These are phyloP conservation scores for Podospora pseudocomata DNA, from an alignment of 495 filamentous ascomycete genomes.

Conservation along the genomic window DNA sequence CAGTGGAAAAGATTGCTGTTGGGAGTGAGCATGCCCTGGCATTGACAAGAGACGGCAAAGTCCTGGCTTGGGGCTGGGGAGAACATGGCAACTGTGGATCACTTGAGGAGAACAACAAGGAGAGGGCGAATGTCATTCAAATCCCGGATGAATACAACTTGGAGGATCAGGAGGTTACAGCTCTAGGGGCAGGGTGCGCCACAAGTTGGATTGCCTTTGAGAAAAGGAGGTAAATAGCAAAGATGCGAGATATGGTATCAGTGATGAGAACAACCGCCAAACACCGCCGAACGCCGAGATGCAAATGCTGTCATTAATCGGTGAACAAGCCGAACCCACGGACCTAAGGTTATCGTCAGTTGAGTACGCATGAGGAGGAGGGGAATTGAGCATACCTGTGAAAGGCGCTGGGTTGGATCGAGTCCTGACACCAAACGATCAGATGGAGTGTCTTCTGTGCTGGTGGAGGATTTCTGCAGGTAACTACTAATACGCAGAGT, in stretches of 20 bases:
- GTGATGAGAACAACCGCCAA: background rate
- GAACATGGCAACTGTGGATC: constrained; percentile 95
- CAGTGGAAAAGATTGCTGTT: constrained; percentile 57
- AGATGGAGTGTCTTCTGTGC: constrained; percentile 17
- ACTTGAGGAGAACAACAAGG: constrained; percentile 61
- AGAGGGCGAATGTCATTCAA: constrained; percentile 60
- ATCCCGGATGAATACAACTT: background rate
- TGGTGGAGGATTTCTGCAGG: constrained; percentile 30
- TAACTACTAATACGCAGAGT: constrained; percentile 37
- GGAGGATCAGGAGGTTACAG: background rate
- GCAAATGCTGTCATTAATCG: constrained; percentile 42
- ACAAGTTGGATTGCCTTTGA: constrained; percentile 72
- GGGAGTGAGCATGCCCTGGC: constrained; percentile 87
- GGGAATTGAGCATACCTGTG: constrained; percentile 43
- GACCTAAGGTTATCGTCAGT: constrained; percentile 39
- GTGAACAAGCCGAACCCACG: constrained; percentile 52
- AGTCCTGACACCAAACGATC: constrained; percentile 39
- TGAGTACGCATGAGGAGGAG: background rate
- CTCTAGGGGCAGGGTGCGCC: constrained; percentile 79
- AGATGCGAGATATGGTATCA: constrained; percentile 6
- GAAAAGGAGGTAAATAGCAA: constrained; percentile 18
- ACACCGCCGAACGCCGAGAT: background rate
- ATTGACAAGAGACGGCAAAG: constrained; percentile 53
- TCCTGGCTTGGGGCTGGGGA: constrained; percentile 90
- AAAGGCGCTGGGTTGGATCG: constrained; percentile 65